Evolutionary conservation across 2,329 filamentous ascomycete species (phyloP), one percentile per base, ranked within the genome.

Genomic region (Colletotrichum sp.): DNA sequence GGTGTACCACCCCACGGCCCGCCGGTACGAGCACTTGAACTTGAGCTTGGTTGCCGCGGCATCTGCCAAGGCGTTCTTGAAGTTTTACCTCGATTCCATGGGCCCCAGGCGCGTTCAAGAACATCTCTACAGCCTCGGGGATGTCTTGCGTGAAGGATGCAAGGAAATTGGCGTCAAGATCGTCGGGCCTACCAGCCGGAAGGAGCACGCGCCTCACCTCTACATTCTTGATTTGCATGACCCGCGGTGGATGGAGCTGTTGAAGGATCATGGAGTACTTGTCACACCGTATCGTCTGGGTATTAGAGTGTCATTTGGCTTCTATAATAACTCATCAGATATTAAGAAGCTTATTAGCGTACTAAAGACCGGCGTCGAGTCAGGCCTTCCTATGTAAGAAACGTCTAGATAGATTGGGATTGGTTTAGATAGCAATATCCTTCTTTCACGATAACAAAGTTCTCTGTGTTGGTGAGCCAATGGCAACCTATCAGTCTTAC

Each of bases 11-110:
- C 76, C 79, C 5, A 79, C 78, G 1, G 80, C 83, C n/a, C 78
- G 78, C 4, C 72, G 82, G 34, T 84, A 81, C 68, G 81, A 83
- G 21, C 83, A 84, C 55, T 67, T 80, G 30, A 84, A 83, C 67
- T 75, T 82, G 60, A 82, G 79, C 24, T 66, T 83, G 2, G 72
- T 82, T 9, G 79, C 55, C 0, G 79, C 78, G 0, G 78, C 71
- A 1, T 78, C 81, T 2, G 82, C 80, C 2, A 79, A 78, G 55
- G 80, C 81, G 2, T 81, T 77, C n/a, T 57, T 80, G 5, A 44
- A 69, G 34, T 80, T 83, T 55, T 83, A 82, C 26, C 78, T 82
- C 2, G 79, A 82, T 8, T 75, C 72, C 2, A 75, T 83, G 65
- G 78, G 78, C 0, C 70, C 81, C 1, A 60, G 18, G 39, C 79